Base-by-base conservation (phyloP, 2,329 filamentous ascomycete genomes). In the Coniochaeta hoffmannii region DNA sequence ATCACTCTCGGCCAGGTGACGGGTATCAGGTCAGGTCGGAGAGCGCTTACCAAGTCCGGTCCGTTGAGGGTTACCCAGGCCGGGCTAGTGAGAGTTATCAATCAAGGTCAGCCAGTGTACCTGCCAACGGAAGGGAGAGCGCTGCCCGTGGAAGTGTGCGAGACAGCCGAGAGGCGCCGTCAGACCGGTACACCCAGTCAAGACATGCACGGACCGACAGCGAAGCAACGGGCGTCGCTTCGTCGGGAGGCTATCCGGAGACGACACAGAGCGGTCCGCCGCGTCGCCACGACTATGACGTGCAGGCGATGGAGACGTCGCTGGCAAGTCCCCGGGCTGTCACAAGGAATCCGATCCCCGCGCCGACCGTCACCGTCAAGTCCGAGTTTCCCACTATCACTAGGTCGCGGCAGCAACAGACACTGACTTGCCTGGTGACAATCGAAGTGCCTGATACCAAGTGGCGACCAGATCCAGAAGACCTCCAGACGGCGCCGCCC, bases 301-400 rank as follows among this genome's bases (percentile, higher is more conserved):
- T 96, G 15, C 93, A 97, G 69, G 91, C 92, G 3, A 96, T 97
- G 90, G 93, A 97, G 70, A 90, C 89, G 0, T 88, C 86, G 32
- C 78, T 95, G 17, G 82, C 83, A 60, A 91, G 85, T 70, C 88
- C 90, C 6, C 85, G 88, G 35, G 73, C 79, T 6, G 80, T 87
- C 19, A 80, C 85, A 10, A 89, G 87, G 64, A 96, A 96, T 63
- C 90, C 91, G 0, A 97, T 97, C 57, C 92, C 94, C 1, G 77
- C 91, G 6, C 94, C 94, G 0, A 88, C 84, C 0, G 91, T 99
- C n/a, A 96, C 90, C 0, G 88, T 99, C 50, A 89, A 93, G 57
- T 97, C 93, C 67, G 94, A 99, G 71, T 99, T 97, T 66, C 94
- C 94, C 0, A 97, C 94, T 1, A 82, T 99, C 65, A 97, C 81